Evolutionary conservation across 1,139 yeast genomes (phyloP).

Genomic region (Arxiozyma slooffiae): DNA sequence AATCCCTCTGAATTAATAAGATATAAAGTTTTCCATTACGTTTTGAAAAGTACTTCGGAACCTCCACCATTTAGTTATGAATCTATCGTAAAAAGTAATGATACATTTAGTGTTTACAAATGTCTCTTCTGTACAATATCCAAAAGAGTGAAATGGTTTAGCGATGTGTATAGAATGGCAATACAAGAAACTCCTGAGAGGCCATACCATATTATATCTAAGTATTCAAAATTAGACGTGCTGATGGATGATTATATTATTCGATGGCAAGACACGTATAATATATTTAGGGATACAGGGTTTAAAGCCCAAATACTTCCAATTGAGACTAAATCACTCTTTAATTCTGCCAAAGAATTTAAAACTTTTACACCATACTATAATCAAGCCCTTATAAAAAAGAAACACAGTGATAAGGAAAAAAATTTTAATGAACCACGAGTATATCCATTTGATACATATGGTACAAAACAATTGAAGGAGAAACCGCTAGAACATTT

Average conservation of each 20-base stretch:
- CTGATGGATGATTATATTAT: not conserved
- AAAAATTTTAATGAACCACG: not conserved
- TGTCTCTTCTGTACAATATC: not conserved
- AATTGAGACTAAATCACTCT: not conserved
- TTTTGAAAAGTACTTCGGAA: not conserved
- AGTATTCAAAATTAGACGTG: not conserved
- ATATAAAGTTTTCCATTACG: not conserved
- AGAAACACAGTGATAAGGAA: not conserved
- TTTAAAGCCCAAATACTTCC: not conserved
- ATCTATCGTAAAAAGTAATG: not conserved
- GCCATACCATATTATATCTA: not conserved
- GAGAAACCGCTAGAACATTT: not conserved
- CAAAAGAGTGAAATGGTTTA: not conserved
- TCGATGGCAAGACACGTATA: not conserved
- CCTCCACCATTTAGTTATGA: slow-evolving; percentile 3
- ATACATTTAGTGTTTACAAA: not conserved
- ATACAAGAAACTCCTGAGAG: not conserved
- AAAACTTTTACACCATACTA: not conserved
- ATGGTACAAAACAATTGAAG: not conserved
- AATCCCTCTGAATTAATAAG: not conserved
- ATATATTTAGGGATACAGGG: not conserved
- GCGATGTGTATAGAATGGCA: not conserved
- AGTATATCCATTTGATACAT: not conserved
- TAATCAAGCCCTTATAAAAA: not conserved
- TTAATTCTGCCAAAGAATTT: not conserved